Evolutionary conservation across 1,284 basidiomycete genomes (phyloP).

Genomic region (Cystobasidiaceae sp.): DNA sequence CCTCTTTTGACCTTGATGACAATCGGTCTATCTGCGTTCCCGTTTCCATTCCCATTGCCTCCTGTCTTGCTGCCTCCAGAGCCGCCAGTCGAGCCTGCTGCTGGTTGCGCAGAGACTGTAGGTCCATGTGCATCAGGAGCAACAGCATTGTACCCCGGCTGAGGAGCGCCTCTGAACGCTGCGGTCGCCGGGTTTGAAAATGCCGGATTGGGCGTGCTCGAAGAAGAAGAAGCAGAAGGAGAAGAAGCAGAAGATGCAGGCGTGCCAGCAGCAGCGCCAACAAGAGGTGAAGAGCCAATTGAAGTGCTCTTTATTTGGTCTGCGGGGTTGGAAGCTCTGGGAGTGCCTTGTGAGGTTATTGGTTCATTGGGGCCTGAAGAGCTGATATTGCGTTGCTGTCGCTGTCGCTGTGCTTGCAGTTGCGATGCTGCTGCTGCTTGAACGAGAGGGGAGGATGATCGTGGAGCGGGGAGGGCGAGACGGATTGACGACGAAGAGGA

Average conservation of each 20-base stretch:
- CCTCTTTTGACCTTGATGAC: slow-evolving; percentile 28
- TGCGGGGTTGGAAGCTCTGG: neutral
- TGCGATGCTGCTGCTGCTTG: neutral
- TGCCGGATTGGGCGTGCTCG: neutral
- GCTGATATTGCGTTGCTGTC: neutral
- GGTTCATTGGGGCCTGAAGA: slow-evolving; percentile 2
- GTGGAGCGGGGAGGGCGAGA: too few species aligned
- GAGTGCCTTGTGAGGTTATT: slow-evolving; percentile 8
- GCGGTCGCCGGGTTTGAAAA: neutral
- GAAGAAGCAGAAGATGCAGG: neutral
- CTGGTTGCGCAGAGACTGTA: neutral
- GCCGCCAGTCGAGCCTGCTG: neutral
- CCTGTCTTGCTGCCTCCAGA: neutral
- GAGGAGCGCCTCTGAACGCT: neutral
- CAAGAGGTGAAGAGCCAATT: neutral
- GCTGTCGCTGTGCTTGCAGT: neutral
- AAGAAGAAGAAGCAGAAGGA: neutral
- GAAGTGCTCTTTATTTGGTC: slow-evolving; percentile 3
- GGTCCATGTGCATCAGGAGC: neutral
- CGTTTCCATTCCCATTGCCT: neutral
- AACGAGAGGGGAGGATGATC: neutral
- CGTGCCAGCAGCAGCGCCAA: neutral
- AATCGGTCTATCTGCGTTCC: neutral
- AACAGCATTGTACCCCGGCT: neutral
- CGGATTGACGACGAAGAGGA: too few species aligned